Conservation (phyloP, 305 asterid genomes). For the Fraxinus greggii region DNA sequence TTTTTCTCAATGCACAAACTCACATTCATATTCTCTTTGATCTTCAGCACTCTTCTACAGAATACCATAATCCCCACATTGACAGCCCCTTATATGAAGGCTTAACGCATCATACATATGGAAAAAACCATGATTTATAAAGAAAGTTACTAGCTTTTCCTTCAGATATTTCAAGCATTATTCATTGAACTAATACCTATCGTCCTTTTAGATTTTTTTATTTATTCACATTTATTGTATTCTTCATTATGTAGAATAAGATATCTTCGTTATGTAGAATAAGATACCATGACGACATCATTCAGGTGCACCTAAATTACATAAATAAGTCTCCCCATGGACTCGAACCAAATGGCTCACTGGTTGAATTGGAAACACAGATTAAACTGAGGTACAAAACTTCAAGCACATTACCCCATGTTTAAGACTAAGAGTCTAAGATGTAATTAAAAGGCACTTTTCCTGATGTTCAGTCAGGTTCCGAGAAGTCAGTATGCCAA, state of each 20-base stretch:
- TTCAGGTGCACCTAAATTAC: background rate
- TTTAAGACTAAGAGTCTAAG: background rate
- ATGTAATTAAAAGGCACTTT: background rate
- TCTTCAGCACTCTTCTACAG: background rate
- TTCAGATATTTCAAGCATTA: background rate
- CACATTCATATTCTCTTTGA: background rate
- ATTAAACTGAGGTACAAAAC: background rate
- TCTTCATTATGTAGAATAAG: background rate
- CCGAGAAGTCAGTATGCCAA: background rate
- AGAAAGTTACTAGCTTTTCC: background rate
- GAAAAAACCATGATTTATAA: background rate
- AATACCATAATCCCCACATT: background rate
- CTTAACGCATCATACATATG: background rate
- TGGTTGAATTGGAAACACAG: background rate
- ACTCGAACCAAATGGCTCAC: background rate
- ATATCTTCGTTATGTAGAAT: background rate
- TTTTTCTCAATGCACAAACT: background rate
- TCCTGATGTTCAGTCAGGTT: background rate
- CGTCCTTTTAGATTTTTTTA: background rate
- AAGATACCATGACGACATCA: background rate
- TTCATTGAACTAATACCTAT: background rate
- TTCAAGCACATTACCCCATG: background rate
- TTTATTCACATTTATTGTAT: background rate
- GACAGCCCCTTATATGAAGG: background rate
- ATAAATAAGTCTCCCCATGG: background rate